Percentiles rank a stretch among this genome's conserved stretches.
phyloP scores from a whole-genome alignment of 75 land plant genomes.

The Selaginella moellendorffii region DNA sequence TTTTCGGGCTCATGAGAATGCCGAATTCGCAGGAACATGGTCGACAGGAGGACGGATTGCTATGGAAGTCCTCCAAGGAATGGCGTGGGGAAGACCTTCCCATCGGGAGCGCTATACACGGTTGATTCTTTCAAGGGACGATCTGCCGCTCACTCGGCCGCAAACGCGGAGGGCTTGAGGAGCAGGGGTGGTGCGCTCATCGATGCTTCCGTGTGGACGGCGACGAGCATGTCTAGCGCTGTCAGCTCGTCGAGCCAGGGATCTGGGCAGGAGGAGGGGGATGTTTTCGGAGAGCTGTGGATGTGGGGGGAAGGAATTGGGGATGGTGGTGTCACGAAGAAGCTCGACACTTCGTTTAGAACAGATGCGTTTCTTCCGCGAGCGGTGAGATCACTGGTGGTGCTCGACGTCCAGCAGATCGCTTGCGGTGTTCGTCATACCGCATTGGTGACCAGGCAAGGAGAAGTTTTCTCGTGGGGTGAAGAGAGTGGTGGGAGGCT shows the following conservation, averaged over 20 bases:
- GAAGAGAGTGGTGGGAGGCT: slow-evolving; percentile 36
- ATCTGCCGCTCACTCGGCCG: too few species aligned
- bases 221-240: slow-evolving; percentile 1
- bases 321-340: neutral
- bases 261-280: neutral
- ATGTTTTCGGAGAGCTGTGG: neutral
- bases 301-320: slow-evolving; percentile 7
- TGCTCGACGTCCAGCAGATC: slow-evolving; percentile 27
- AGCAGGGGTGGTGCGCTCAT: neutral
- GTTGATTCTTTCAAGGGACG: neutral
- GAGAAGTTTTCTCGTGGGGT: slow-evolving; percentile 48
- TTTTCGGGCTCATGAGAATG: too few species aligned
- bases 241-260: slow-evolving; percentile 3
- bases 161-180: neutral
- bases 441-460: slow-evolving; percentile 37
- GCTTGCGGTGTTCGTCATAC: slow-evolving; percentile 43
- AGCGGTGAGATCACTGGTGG: slow-evolving; percentile 11
- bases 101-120: neutral
- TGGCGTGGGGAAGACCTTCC: too few species aligned
- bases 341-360: neutral
- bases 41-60: neutral
- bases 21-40: too few species aligned
- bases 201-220: neutral
- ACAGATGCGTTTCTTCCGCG: slow-evolving; percentile 35
- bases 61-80: too few species aligned